Conservation (phyloP, 495 filamentous ascomycete genomes). For the Aspergillus haitiensis region DNA sequence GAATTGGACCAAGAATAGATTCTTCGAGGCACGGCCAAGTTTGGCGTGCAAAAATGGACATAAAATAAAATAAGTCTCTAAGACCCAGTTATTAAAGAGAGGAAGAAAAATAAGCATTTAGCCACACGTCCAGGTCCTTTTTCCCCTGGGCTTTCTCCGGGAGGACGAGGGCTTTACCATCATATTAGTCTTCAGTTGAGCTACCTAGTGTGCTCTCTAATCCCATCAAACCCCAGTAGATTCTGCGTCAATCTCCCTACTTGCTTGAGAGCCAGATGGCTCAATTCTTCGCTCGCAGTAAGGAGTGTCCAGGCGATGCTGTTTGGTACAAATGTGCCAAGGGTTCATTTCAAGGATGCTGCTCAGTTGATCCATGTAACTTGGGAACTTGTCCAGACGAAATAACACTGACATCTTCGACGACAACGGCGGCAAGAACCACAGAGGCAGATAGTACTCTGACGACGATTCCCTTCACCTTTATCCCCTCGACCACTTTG, state of each 20-base stretch:
- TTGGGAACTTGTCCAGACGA: constrained; percentile 37
- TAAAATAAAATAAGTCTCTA: too few species aligned
- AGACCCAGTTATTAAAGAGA: too few species aligned
- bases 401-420: neutral
- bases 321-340: constrained; percentile 36
- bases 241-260: neutral
- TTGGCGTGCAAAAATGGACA: too few species aligned
- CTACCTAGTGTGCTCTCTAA: too few species aligned
- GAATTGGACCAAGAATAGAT: too few species aligned
- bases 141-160: too few species aligned
- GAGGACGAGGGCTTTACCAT: too few species aligned
- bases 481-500: neutral
- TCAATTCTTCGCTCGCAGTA: constrained; percentile 13
- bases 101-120: too few species aligned
- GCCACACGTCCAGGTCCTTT: too few species aligned
- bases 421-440: neutral
- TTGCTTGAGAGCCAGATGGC: constrained; percentile 7
- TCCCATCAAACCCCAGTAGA: too few species aligned
- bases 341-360: constrained; percentile 39
- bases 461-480: neutral
- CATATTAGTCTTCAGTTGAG: too few species aligned
- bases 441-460: neutral
- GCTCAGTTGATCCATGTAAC: constrained; percentile 39
- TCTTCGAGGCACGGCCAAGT: too few species aligned
- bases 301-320: constrained; percentile 22